Evolutionary conservation across 352 stramenopile genomes (phyloP), one percentile per base, ranked within the genome.

Genomic region (Phytophthora nicotianae): DNA sequence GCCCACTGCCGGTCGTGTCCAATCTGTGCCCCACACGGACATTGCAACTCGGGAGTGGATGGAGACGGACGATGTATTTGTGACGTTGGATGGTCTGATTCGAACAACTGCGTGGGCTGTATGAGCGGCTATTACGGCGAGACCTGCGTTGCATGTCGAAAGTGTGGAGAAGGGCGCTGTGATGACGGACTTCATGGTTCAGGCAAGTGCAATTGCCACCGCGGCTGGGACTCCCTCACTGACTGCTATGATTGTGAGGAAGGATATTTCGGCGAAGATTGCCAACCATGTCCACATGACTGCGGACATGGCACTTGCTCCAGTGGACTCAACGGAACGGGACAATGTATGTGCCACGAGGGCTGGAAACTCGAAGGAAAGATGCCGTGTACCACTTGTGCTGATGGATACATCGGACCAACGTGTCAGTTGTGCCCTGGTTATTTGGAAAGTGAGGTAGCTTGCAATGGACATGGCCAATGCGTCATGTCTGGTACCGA

Each of bases 21-120:
- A 43, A 95, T 95, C 33, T 95, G 86, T 55, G 84, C 85, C 5
- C 86, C 86, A 9, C 86, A 95, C 50, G 86, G 86, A 6, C 86
- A 90, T 50, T 95, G 86, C 62, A 93, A 93, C 55, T 88, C 81
- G 5, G 86, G 86, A 5, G 82, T 84, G 17, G 84, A 95, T 42
- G 86, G 88, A 38, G 85, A 95, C 23, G 88, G 88, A 0, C 76
- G 83, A 2, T 96, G 88, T 48, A 93, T 94, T 27, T 96, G 88
- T 58, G 81, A 94, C 27, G 60, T 87, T 20, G 88, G 87, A 9
- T 96, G 86, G 85, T 92, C 86, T 11, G 79, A 92, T 53, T 96
- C 87, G 11, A 93, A 93, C 70, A 93, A 94, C 48, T 96, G 88
- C 52, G 88, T 95, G 38, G 85, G 86, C 7, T 96, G 88, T 52